Evolutionary conservation across 352 stramenopile species (phyloP), one percentile per base, ranked within the genome.

Genomic region (Phytophthora pini): DNA sequence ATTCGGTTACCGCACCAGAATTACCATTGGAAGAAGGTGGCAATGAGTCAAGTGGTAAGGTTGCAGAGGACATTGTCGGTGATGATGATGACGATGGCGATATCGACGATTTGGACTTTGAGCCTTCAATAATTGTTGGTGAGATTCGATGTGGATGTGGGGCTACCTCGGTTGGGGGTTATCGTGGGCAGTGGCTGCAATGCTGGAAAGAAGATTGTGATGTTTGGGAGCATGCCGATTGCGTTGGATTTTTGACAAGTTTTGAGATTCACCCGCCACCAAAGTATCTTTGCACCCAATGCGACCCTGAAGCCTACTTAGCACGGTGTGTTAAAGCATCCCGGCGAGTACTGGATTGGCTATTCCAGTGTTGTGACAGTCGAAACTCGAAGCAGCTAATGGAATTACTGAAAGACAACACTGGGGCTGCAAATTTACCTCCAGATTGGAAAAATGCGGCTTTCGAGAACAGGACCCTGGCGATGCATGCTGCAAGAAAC

Each of bases 141-240:
- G 67, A 82, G 12, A 90, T 92, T 62, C 73, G 65, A 36, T 94
- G 86, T 56, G 49, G 71, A 1, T 94, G 86, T 27, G 82, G 82
- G 7, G 70, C 71, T 31, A 76, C 65, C 10, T 74, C 65, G 17
- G 74, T 89, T 11, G 76, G 68, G 2, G 50, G 61, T 7, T 94
- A 94, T 50, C 67, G 70, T 5, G 86, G 86, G 0, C 75, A 79
- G 29, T 94, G 86, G 86, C 22, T 92, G 4, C 80, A 90, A 63
- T 94, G 86, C 60, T 83, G 72, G 53, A 81, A 82, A 20, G 70
- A 84, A 36, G 76, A 87, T 26, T 94, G 86, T 27, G 70, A 69
- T 31, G 54, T 76, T 38, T 92, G 83, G 83, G 80, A 92, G 61
- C 86, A 94, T 50, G 82, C 82, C 5, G 83, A 90, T 12, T 94